Percentiles rank a stretch among this genome's conserved stretches.
phyloP scores from a whole-genome alignment of 192 early-diverging fungal species.

The Jimgerdemannia flammicorona region DNA sequence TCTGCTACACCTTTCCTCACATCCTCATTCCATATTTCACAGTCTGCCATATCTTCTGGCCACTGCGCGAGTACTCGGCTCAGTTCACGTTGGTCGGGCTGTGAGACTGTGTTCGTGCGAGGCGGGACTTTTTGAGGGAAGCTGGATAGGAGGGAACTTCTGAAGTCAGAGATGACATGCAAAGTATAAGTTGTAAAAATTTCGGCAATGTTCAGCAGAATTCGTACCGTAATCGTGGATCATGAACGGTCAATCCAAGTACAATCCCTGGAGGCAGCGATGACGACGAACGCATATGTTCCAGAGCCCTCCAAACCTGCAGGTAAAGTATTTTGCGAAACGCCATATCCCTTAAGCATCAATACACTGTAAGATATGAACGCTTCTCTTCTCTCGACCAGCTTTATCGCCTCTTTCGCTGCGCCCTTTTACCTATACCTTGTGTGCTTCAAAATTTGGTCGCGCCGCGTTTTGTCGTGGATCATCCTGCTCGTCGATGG shows the following conservation, averaged over 20 bases:
- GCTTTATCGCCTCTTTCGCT: background rate
- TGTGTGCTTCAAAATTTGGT: background rate
- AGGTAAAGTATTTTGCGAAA: background rate
- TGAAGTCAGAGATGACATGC: background rate
- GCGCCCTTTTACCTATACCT: background rate
- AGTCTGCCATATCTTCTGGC: conserved; percentile 47
- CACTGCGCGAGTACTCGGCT: conserved; percentile 48
- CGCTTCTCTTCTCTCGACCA: background rate
- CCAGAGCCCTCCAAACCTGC: conserved; percentile 44
- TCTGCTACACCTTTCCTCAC: conserved; percentile 34
- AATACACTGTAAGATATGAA: too few species aligned
- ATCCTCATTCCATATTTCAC: conserved; percentile 56
- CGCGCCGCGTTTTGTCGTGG: background rate
- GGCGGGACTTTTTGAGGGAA: conserved; percentile 51
- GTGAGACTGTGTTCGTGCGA: conserved; percentile 27
- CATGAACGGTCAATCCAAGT: conserved; percentile 73
- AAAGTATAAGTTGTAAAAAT: conserved; percentile 2
- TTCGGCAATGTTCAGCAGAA: background rate
- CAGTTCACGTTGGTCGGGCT: conserved; percentile 20
- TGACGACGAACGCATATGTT: conserved; percentile 55
- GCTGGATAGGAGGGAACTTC: conserved; percentile 14
- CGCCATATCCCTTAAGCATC: background rate
- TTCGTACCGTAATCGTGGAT: conserved; percentile 76
- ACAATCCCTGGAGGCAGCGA: conserved; percentile 79
- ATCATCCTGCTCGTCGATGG: background rate